Evolutionary conservation across 306 rosid species (phyloP).

Genomic region (Malus orientalis): DNA sequence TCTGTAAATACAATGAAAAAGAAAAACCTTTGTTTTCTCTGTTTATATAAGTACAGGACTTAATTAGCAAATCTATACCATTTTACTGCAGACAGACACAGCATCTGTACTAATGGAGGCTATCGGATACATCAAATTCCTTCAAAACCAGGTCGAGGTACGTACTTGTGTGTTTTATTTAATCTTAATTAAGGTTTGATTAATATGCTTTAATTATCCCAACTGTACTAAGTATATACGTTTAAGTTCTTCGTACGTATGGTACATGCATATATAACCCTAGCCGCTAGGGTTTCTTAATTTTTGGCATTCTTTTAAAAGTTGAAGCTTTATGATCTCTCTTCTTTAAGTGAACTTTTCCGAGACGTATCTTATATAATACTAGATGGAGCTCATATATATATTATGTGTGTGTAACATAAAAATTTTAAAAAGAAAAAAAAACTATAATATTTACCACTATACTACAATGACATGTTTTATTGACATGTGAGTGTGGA

Average conservation of each 20-base stretch:
- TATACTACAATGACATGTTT: no score
- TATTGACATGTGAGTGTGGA: no score
- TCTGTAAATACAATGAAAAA: background rate
- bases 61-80: background rate
- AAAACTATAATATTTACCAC: no score
- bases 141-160: slow-evolving; percentile 93
- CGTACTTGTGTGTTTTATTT: background rate
- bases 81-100: slow-evolving; percentile 67
- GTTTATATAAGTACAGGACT: background rate
- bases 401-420: no score
- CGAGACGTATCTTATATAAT: background rate
- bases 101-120: slow-evolving; percentile 51
- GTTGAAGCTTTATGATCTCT: background rate
- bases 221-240: background rate
- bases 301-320: background rate
- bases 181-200: background rate
- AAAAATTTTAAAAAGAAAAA: no score
- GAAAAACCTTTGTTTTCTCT: background rate
- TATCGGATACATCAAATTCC: slow-evolving; percentile 42
- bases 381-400: no score
- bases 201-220: no score
- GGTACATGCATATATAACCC: background rate
- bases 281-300: background rate
- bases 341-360: background rate
- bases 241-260: background rate